Conservation (phyloP, 257 asterid genomes). For the Osmanthus fragrans region DNA sequence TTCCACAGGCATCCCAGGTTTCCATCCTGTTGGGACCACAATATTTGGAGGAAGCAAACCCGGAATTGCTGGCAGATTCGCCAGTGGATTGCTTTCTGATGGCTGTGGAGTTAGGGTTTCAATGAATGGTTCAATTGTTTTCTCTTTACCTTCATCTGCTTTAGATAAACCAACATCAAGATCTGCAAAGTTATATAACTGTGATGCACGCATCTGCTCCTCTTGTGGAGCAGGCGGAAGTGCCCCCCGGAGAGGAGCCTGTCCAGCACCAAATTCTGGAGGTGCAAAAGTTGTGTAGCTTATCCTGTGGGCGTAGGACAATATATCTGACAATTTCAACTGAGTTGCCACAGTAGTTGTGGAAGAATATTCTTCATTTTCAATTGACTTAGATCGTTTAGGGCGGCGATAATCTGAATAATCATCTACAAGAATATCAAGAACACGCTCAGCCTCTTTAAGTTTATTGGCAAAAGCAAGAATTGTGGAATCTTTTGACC, state of each 20-base stretch:
- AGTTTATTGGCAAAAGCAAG: constrained; percentile 77
- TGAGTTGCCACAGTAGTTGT: constrained; percentile 69
- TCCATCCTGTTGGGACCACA: constrained; percentile 84
- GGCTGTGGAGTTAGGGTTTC: constrained; percentile 41
- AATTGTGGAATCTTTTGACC: constrained; percentile 62
- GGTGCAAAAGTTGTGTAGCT: constrained; percentile 98
- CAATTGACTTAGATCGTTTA: constrained; percentile 56
- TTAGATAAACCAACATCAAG: constrained; percentile 81
- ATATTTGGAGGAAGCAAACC: constrained; percentile 64
- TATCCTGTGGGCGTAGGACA: constrained; percentile 78
- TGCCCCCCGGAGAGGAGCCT: constrained; percentile 80
- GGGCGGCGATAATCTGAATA: constrained; percentile 72
- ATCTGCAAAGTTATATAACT: constrained; percentile 59
- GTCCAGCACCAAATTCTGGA: constrained; percentile 88
- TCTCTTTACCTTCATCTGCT: constrained; percentile 60
- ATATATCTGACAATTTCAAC: constrained; percentile 67
- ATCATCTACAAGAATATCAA: constrained; percentile 81
- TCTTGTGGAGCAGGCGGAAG: constrained; percentile 98
- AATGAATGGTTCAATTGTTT: constrained; percentile 54
- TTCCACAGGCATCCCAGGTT: constrained; percentile 95
- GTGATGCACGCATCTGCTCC: constrained; percentile 96
- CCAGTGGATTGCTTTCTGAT: constrained; percentile 37
- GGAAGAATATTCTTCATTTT: constrained; percentile 42
- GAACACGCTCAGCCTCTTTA: constrained; percentile 69
- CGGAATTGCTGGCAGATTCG: constrained; percentile 42